Conservation (phyloP, 169 alveolate genomes). For the Theileria parva region DNA sequence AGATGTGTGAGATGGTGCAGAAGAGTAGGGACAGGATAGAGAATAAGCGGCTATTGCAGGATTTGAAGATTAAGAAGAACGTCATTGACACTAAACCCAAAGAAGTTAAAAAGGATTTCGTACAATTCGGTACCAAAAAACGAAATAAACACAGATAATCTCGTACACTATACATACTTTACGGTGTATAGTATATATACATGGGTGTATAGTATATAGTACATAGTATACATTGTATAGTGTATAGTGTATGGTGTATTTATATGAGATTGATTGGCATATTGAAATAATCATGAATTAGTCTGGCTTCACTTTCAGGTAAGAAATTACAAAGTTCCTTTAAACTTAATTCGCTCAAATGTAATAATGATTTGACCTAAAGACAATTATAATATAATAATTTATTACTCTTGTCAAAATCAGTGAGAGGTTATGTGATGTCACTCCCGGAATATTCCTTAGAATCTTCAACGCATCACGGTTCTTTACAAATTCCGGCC, state of each 20-base stretch:
- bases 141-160: not conserved
- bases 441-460: conserved; percentile 62
- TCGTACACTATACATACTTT: not conserved
- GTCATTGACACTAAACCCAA: conserved; percentile 33
- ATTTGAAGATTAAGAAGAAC: conserved; percentile 46
- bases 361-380: conserved; percentile 45
- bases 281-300: conserved; percentile 53
- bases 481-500: conserved; percentile 62
- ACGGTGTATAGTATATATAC: not conserved
- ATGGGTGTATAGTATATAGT: no score
- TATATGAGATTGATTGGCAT: conserved; percentile 13
- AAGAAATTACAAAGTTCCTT: conserved; percentile 47
- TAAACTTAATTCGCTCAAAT: conserved; percentile 54
- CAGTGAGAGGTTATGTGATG: conserved; percentile 54
- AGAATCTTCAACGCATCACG: conserved; percentile 58
- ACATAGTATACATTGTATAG: no score
- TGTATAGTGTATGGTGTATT: not conserved
- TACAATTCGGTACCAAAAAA: conserved; percentile 46
- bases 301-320: conserved; percentile 41
- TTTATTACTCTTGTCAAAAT: conserved; percentile 35
- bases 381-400: not conserved
- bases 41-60: conserved; percentile 62
- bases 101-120: conserved; percentile 18
- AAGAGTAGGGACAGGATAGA: conserved; percentile 61
- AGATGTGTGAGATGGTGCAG: conserved; percentile 54